Percentiles rank a stretch among this genome's conserved stretches.
Evolutionary conservation across 2,329 filamentous ascomycete species (phyloP).

Genomic region (Pseudogymnoascus sp.): DNA sequence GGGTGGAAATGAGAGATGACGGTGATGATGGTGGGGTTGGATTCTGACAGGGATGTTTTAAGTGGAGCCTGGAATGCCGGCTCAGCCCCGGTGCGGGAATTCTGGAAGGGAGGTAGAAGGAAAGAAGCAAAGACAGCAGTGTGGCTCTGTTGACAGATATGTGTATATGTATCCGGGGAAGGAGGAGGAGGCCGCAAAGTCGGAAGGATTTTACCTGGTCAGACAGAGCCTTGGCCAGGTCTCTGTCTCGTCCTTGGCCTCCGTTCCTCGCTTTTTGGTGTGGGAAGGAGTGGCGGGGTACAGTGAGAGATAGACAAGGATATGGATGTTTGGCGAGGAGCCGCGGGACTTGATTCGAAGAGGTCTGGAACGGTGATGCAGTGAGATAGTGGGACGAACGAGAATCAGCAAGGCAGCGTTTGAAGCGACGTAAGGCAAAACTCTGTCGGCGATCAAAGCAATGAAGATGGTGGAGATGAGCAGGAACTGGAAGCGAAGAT

Average conservation of each 20-base stretch:
- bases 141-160: background rate
- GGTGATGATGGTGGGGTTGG: background rate
- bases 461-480: background rate
- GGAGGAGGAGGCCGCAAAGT: background rate
- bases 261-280: background rate
- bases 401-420: background rate
- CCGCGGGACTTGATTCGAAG: slow-evolving; percentile 2
- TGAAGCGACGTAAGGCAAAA: background rate
- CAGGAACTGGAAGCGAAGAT: background rate
- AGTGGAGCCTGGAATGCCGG: slow-evolving; percentile 4
- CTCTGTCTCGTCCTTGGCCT: background rate
- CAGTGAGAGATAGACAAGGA: slow-evolving; percentile 1
- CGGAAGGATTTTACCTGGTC: background rate
- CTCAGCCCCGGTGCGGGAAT: background rate
- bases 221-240: background rate
- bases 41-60: background rate
- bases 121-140: background rate
- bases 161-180: background rate
- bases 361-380: background rate
- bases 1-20: background rate
- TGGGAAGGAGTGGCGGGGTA: background rate
- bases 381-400: background rate
- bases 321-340: background rate
- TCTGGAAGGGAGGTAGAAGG: background rate
- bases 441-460: background rate